phyloP scores from a whole-genome alignment of 441 rosid species.

The Euphorbia celastroides region DNA sequence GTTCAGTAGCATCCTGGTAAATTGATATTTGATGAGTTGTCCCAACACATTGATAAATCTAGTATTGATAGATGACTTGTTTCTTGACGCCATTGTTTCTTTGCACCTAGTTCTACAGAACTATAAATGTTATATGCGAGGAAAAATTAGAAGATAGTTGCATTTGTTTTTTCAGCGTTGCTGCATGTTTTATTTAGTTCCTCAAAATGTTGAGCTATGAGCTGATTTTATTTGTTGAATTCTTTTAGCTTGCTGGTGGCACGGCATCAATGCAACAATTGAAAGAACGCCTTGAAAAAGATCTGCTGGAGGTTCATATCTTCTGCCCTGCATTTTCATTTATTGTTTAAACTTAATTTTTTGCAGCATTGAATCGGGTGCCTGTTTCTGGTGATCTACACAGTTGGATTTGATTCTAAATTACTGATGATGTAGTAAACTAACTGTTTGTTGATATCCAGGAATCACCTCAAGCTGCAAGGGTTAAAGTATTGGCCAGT shows the following conservation, averaged over 20 bases:
- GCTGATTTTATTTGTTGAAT: constrained; percentile 13
- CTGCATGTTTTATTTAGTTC: background rate
- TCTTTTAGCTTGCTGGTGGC: constrained; percentile 90
- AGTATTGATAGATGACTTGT: background rate
- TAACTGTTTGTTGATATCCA: constrained; percentile 28
- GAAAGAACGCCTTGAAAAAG: constrained; percentile 99
- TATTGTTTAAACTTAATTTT: background rate
- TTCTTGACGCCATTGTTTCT: background rate
- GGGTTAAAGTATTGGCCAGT: constrained; percentile 94
- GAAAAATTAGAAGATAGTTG: background rate
- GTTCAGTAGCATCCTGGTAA: constrained; percentile 92
- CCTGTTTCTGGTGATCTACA: background rate
- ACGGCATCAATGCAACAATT: constrained; percentile 99
- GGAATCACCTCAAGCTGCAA: constrained; percentile 99
- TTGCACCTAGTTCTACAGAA: background rate
- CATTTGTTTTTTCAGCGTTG: background rate
- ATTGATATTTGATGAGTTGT: constrained; percentile 5
- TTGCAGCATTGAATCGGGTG: background rate
- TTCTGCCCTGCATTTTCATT: background rate
- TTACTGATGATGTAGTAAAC: constrained; percentile 5
- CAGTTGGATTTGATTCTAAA: background rate
- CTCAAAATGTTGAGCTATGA: background rate
- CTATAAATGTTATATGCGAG: background rate
- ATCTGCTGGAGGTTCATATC: constrained; percentile 76
- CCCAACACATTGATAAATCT: background rate